Conservation (phyloP, 2,329 filamentous ascomycete species). For the Sporothrix pallida region DNA sequence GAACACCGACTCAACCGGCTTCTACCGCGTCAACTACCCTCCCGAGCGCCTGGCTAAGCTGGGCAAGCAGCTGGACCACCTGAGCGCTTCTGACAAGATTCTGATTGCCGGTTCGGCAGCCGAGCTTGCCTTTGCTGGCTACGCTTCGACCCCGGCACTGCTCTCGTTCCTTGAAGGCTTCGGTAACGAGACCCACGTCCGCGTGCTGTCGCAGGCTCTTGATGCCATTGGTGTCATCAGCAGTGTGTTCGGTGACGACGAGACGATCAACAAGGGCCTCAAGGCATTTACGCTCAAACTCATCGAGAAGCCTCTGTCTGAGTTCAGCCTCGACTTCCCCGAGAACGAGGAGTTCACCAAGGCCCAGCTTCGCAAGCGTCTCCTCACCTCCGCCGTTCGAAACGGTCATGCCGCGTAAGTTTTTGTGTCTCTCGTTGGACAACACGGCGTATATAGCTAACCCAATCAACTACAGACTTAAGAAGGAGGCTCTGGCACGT, state of each 20-base stretch:
- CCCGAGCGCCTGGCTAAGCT: slow-evolving; percentile 81
- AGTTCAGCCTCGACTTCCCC: slow-evolving; percentile 85
- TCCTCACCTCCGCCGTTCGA: slow-evolving; percentile 76
- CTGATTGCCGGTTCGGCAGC: slow-evolving; percentile 88
- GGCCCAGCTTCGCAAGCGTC: slow-evolving; percentile 79
- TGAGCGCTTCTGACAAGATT: slow-evolving; percentile 89
- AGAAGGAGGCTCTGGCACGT: slow-evolving; percentile 74
- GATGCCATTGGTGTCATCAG: slow-evolving; percentile 77
- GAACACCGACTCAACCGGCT: slow-evolving; percentile 87
- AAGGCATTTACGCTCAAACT: slow-evolving; percentile 81
- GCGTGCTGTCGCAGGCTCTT: slow-evolving; percentile 88
- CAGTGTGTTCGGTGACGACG: slow-evolving; percentile 82
- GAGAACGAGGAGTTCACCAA: slow-evolving; percentile 80
- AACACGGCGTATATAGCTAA: slow-evolving; percentile 27
- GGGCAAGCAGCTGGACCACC: slow-evolving; percentile 73
- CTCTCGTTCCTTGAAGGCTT: slow-evolving; percentile 87
- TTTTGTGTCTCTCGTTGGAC: neutral
- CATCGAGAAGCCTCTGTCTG: slow-evolving; percentile 73
- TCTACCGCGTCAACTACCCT: slow-evolving; percentile 91
- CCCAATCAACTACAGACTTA: slow-evolving; percentile 54
- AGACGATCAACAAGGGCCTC: slow-evolving; percentile 72
- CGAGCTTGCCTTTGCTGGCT: slow-evolving; percentile 85
- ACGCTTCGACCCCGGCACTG: slow-evolving; percentile 80
- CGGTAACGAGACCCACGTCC: slow-evolving; percentile 77
- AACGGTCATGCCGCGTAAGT: slow-evolving; percentile 76